Evolutionary conservation across 352 stramenopile species (phyloP).

Genomic region (Ophiocytium majus): DNA sequence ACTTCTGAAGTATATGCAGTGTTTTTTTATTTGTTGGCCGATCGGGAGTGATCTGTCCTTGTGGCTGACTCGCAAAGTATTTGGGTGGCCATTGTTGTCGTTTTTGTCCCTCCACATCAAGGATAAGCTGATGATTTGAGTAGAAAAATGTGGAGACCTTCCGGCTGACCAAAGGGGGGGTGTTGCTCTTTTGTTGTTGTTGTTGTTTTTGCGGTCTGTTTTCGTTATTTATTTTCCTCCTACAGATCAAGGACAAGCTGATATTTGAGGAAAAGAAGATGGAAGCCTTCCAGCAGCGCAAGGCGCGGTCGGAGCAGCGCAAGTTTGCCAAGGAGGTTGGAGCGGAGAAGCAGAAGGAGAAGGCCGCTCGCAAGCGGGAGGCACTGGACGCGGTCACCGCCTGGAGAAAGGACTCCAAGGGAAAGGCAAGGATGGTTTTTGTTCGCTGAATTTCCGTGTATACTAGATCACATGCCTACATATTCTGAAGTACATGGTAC

Average conservation of each 20-base stretch:
- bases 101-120: not conserved
- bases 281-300: slow-evolving; percentile 91
- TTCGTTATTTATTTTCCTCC: no score
- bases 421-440: no score
- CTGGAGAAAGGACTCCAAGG: slow-evolving; percentile 62
- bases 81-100: no score
- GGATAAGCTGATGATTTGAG: slow-evolving; percentile 3
- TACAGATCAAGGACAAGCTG: slow-evolving; percentile 94
- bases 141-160: no score
- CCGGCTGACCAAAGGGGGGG: no score
- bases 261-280: slow-evolving; percentile 99
- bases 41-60: not conserved
- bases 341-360: slow-evolving; percentile 62
- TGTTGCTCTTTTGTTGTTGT: no score
- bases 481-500: no score
- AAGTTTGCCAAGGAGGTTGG: slow-evolving; percentile 82
- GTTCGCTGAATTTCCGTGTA: no score
- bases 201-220: no score
- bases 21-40: not conserved
- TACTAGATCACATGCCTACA: no score
- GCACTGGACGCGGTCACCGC: slow-evolving; percentile 64
- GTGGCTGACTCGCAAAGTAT: no score
- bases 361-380: slow-evolving; percentile 68
- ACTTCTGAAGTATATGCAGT: no score
- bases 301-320: slow-evolving; percentile 92